These are phyloP conservation scores for Ascochyta viciae-villosae DNA, from an alignment of 2,329 filamentous ascomycete genomes.

Conservation along the genomic window DNA sequence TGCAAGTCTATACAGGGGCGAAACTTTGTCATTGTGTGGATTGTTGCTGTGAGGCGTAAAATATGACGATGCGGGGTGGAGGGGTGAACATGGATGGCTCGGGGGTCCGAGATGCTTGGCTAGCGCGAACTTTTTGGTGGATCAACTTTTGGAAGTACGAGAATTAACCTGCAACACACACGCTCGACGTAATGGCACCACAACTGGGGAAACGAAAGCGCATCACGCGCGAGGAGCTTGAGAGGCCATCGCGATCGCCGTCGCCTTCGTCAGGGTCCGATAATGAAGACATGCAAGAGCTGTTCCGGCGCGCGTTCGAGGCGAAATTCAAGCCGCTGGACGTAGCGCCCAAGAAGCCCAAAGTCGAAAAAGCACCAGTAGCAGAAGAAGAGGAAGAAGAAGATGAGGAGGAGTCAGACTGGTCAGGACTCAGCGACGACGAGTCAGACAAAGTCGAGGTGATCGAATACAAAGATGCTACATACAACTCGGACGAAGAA, in stretches of 20 bases:
- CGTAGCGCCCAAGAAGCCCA: conserved; percentile 40
- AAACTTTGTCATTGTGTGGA: conserved; percentile 80
- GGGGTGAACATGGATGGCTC: conserved; percentile 23
- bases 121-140: conserved; percentile 16
- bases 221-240: conserved; percentile 41
- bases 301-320: conserved; percentile 87
- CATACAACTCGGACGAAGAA: conserved; percentile 25
- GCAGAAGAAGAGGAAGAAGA: conserved; percentile 40
- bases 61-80: conserved; percentile 22
- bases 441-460: conserved; percentile 51
- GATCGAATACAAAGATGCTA: conserved; percentile 50
- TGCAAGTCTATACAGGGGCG: conserved; percentile 97
- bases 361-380: conserved; percentile 35
- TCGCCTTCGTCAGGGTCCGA: conserved; percentile 39
- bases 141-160: background rate
- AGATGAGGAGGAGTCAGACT: conserved; percentile 59
- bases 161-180: background rate
- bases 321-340: conserved; percentile 80
- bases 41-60: background rate
- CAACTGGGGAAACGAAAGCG: conserved; percentile 57
- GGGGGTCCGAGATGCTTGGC: conserved; percentile 29
- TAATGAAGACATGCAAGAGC: conserved; percentile 68
- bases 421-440: conserved; percentile 65
- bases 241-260: conserved; percentile 35
- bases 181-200: conserved; percentile 45